Base-by-base conservation (phyloP, 352 stramenopile species). In the Phytophthora pluvialis region DNA sequence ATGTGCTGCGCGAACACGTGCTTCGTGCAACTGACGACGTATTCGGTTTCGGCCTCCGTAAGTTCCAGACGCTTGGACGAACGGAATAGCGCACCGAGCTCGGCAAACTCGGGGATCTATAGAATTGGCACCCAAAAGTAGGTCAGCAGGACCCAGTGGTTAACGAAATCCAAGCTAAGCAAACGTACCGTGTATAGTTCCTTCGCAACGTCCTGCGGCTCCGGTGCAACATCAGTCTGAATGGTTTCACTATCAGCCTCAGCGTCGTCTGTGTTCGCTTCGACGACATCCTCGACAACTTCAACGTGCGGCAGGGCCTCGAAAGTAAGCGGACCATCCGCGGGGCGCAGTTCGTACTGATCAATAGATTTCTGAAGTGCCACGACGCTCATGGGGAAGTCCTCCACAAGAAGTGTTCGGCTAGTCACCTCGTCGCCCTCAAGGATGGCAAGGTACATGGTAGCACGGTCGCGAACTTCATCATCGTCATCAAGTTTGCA, bases 31-130 rank as follows among this genome's bases (percentile, higher is more conserved):
- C 80, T 89, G 32, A 99, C 97, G 38, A 98, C 90, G 74, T 99
- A 99, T 85, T 99, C 97, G 4, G 96, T 98, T 73, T 99, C 97
- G 12, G 84, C 89, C 74, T 99, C 97, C 4, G 97, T 99, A 50
- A 99, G 83, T 64, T 94, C 80, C 15, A 98, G 79, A 8, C 95
- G 86, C 54, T 86, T 74, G 15, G 93, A 94, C 36, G 92, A 98
- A 49, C 93, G 86, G 83, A 99, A 98, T 21, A 99, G 81, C 10
- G 88, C 75, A 26, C 97, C 97, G 39, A 99, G 79, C 35, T 89
- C 77, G 3, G 96, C 93, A 65, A 99, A 93, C 61, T 99, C 95
- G 2, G 97, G 95, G 70, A 99, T 98, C 67, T 94, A 49, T 5
- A 60, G 8, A 38, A 43, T 42, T 39, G 46, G 55, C 40, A 29